Percentiles rank a stretch among this genome's conserved stretches.
These are phyloP conservation scores for Phytopythium sindhum DNA, from an alignment of 352 stramenopile genomes.

Conservation along the genomic window DNA sequence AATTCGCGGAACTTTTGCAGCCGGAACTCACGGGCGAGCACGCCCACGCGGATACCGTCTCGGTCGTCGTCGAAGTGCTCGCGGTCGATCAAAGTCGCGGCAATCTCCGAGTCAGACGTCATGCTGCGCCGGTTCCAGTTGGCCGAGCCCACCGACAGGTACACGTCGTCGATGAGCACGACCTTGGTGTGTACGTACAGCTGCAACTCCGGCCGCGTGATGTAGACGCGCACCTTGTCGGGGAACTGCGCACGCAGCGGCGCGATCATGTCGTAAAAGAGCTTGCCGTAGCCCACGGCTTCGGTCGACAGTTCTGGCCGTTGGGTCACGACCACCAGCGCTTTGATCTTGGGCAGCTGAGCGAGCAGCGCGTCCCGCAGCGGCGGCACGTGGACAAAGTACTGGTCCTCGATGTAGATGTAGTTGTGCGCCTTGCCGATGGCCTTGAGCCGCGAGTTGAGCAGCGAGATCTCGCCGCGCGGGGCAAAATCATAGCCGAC, in stretches of 20 bases:
- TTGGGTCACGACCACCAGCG: constrained; percentile 45
- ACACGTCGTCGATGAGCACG: constrained; percentile 64
- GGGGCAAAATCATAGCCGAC: constrained; percentile 57
- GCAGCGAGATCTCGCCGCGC: constrained; percentile 41
- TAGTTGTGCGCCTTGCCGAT: constrained; percentile 55
- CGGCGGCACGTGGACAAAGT: constrained; percentile 49
- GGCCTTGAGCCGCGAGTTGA: constrained; percentile 46
- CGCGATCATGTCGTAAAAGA: constrained; percentile 49
- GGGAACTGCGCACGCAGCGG: constrained; percentile 38
- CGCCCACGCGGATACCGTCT: constrained; percentile 31
- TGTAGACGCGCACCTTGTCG: constrained; percentile 52
- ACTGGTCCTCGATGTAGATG: constrained; percentile 71
- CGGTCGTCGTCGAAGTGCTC: constrained; percentile 15
- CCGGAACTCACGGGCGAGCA: constrained; percentile 42
- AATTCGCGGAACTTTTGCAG: constrained; percentile 64
- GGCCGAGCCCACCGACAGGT: constrained; percentile 46
- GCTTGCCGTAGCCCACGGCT: constrained; percentile 41
- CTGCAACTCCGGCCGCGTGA: constrained; percentile 25
- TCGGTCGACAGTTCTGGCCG: constrained; percentile 21
- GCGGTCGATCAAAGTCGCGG: constrained; percentile 47
- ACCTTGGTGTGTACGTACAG: constrained; percentile 60
- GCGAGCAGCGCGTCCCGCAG: constrained; percentile 40
- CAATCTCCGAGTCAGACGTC: constrained; percentile 60
- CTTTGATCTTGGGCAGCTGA: constrained; percentile 38
- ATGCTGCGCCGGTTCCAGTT: constrained; percentile 76